A percentile compares a stretch with the other conserved stretches of the same genome.
These are phyloP conservation scores for Nannizzia gypsea DNA, from an alignment of 2,329 filamentous ascomycete genomes.

Conservation along the genomic window DNA sequence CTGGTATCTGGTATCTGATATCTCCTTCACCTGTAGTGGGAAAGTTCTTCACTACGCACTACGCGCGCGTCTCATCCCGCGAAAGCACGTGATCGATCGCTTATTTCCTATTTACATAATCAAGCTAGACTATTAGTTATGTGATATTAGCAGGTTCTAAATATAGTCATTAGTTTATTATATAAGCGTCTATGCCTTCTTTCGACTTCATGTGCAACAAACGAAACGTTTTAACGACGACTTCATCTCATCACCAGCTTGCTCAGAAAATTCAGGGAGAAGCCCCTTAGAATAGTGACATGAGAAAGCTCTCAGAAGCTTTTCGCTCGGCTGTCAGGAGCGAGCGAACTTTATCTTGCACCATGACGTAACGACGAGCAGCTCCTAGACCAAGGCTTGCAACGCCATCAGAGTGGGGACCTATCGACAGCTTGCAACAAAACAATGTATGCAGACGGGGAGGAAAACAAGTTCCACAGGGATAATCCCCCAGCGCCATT, in stretches of 20 bases:
- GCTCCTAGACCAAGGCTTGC: background rate
- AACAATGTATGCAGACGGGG: background rate
- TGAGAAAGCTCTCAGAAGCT: background rate
- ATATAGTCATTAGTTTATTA: no score
- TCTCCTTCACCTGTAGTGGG: background rate
- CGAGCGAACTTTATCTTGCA: background rate
- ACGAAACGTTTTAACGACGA: background rate
- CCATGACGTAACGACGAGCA: conserved; percentile 2
- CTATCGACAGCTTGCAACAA: conserved; percentile 1
- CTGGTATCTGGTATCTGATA: background rate
- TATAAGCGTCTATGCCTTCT: background rate
- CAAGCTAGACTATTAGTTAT: no score
- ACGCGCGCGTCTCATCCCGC: background rate
- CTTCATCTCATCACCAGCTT: background rate
- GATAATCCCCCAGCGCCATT: background rate
- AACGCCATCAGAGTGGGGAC: conserved; percentile 2
- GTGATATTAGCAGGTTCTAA: no score
- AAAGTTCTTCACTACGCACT: background rate
- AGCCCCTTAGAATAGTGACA: background rate
- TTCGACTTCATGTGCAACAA: background rate
- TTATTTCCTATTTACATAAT: no score
- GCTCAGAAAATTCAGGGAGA: background rate
- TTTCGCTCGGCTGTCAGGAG: background rate
- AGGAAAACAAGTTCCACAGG: background rate
- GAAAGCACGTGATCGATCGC: background rate